Evolutionary conservation across 495 filamentous ascomycete genomes (phyloP).

Genomic region (Podospora bellae-mahoneyi): DNA sequence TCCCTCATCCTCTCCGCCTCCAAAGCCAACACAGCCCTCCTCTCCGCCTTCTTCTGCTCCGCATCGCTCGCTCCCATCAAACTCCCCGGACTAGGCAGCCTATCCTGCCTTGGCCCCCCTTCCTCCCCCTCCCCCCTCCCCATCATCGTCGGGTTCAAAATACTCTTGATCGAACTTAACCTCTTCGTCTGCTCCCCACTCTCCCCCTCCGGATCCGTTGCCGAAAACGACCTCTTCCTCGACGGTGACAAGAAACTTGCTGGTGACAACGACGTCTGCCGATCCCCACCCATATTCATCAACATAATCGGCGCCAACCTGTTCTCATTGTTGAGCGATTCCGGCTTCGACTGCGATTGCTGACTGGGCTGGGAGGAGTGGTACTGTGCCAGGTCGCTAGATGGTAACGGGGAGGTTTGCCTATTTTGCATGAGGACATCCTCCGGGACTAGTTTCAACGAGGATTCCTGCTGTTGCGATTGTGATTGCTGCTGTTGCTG

Average conservation of each 20-base stretch:
- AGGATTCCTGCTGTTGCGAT: conserved; percentile 30
- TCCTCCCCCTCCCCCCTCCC: conserved; percentile 26
- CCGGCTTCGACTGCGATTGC: conserved; percentile 39
- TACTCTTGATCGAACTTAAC: conserved; percentile 74
- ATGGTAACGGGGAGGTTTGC: conserved; percentile 36
- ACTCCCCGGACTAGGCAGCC: conserved; percentile 37
- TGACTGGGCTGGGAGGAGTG: conserved; percentile 40
- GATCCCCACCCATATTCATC: conserved; percentile 39
- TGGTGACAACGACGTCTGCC: conserved; percentile 50
- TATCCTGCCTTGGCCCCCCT: conserved; percentile 29
- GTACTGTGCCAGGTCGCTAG: conserved; percentile 44
- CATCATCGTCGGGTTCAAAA: conserved; percentile 61
- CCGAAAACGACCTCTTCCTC: conserved; percentile 66
- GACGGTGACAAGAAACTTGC: conserved; percentile 51
- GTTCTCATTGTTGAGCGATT: conserved; percentile 53
- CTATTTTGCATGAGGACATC: conserved; percentile 36
- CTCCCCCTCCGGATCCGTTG: conserved; percentile 45
- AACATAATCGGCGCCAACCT: conserved; percentile 52
- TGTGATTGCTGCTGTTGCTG: background rate
- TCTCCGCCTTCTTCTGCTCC: conserved; percentile 52
- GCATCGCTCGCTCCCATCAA: conserved; percentile 38
- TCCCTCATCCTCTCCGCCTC: conserved; percentile 77
- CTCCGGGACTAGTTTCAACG: conserved; percentile 48
- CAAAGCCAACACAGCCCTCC: conserved; percentile 61
- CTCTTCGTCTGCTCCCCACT: conserved; percentile 49